Evolutionary conservation across 139 green algal species (phyloP).

Genomic region (Ettlia oleoabundans): DNA sequence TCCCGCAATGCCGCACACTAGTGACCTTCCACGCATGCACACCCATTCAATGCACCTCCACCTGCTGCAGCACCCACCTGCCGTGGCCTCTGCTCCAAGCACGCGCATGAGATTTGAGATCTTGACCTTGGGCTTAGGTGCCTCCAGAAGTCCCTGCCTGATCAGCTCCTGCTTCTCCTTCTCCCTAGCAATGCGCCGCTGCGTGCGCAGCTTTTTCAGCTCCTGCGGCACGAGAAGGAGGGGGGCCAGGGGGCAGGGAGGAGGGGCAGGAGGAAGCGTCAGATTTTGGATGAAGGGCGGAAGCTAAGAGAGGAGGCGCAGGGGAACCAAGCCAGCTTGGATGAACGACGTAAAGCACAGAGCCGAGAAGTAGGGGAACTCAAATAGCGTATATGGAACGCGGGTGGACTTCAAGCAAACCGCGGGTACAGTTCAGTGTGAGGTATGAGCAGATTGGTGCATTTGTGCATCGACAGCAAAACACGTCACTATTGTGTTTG

Average conservation of each 20-base stretch:
- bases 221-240: slow-evolving; percentile 54
- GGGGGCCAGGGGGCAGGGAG: neutral
- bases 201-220: slow-evolving; percentile 96
- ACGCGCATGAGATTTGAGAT: slow-evolving; percentile 97
- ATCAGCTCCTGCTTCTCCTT: slow-evolving; percentile 97
- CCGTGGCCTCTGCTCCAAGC: slow-evolving; percentile 83
- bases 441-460: too few relatives aligned
- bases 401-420: neutral
- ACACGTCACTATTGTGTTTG: too few relatives aligned
- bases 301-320: too few relatives aligned
- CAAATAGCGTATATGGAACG: too few relatives aligned
- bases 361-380: neutral
- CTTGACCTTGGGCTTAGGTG: slow-evolving; percentile 96
- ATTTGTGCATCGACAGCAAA: too few relatives aligned
- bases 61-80: slow-evolving; percentile 9
- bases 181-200: slow-evolving; percentile 88
- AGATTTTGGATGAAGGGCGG: too few relatives aligned
- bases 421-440: too few relatives aligned
- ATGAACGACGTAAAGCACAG: neutral
- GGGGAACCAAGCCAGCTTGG: too few relatives aligned
- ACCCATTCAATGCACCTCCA: neutral
- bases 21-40: neutral
- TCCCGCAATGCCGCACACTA: too few relatives aligned
- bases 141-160: slow-evolving; percentile 90
- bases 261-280: neutral